These are phyloP conservation scores for Coemansia sp. DNA, from an alignment of 192 early-diverging fungal genomes.

Conservation along the genomic window DNA sequence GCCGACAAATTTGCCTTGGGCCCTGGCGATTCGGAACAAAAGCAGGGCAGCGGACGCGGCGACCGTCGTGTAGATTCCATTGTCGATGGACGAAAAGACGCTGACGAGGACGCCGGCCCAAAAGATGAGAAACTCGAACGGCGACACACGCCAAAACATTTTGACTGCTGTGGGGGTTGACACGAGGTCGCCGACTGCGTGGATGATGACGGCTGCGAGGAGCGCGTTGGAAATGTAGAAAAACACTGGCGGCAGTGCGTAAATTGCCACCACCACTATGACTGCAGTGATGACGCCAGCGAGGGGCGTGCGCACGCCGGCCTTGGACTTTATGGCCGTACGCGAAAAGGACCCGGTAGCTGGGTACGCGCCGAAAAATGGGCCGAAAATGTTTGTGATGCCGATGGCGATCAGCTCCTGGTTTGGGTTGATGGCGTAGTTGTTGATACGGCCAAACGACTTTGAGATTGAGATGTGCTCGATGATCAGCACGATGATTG, in stretches of 20 bases:
- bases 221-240: slow-evolving; percentile 80
- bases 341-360: slow-evolving; percentile 93
- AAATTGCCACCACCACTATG: slow-evolving; percentile 80
- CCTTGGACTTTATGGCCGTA: slow-evolving; percentile 85
- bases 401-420: slow-evolving; percentile 92
- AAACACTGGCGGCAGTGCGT: slow-evolving; percentile 77
- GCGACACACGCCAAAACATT: slow-evolving; percentile 65
- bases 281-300: slow-evolving; percentile 73
- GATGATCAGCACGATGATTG: slow-evolving; percentile 74
- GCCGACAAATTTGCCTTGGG: slow-evolving; percentile 46
- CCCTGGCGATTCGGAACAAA: slow-evolving; percentile 72
- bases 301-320: slow-evolving; percentile 79
- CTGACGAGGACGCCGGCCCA: slow-evolving; percentile 55
- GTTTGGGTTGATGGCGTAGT: slow-evolving; percentile 79
- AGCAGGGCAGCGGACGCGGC: slow-evolving; percentile 66
- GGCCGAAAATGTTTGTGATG: slow-evolving; percentile 77
- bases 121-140: slow-evolving; percentile 45
- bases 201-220: slow-evolving; percentile 81
- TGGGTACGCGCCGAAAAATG: slow-evolving; percentile 85
- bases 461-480: slow-evolving; percentile 91
- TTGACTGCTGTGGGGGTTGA: slow-evolving; percentile 57
- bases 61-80: slow-evolving; percentile 77
- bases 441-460: slow-evolving; percentile 79
- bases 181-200: slow-evolving; percentile 80
- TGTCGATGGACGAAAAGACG: slow-evolving; percentile 61